Evolutionary conservation across 495 filamentous ascomycete genomes (phyloP), one percentile per base, ranked within the genome.

Genomic region (Podospora didyma): DNA sequence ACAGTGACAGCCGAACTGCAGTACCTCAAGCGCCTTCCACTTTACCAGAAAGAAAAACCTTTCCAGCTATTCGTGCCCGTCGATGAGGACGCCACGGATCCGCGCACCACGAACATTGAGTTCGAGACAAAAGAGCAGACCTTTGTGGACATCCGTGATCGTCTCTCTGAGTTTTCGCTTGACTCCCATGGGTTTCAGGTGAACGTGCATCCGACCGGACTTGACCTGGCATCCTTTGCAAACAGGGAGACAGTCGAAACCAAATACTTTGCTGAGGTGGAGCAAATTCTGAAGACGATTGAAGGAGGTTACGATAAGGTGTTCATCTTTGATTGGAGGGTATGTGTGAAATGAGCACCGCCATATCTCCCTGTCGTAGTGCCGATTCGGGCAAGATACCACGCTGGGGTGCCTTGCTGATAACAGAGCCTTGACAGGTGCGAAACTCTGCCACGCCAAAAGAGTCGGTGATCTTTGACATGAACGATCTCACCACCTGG

Each of bases 301-400:
- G 57, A 59, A 1, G 46, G 47, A 11, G 57, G 57, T 1, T 59
- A 59, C 22, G 57, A 59, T 24, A 31, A 51, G 24, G 35, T 54
- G 1, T 59, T 59, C 17, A 22, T 59, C 2, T 59, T 54, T 54
- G 57, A 59, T 23, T 54, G 51, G 45, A 45, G 57, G 46, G 57
- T 59, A 51, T 31, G 26, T 31, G 9, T 31, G n/a, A n/a, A n/a
- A n/a, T n/a, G n/a, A n/a, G n/a, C n/a, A n/a, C n/a, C n/a, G n/a
- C n/a, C n/a, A 31, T 31, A 9, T 31, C 26, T 31, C 26, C 9
- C 9, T 31, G 26, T 31, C 4, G 4, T 9, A 31, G 26, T 31
- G 9, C 26, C 26, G 9, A 3, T 31, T 3, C 9, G 9, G 3
- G 4, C 4, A 31, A 31, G 26, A 31, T 9, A 4, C 9, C 26